These are phyloP conservation scores for Wickerhamomyces queroliae DNA, from an alignment of 805 yeast species.

Conservation along the genomic window DNA sequence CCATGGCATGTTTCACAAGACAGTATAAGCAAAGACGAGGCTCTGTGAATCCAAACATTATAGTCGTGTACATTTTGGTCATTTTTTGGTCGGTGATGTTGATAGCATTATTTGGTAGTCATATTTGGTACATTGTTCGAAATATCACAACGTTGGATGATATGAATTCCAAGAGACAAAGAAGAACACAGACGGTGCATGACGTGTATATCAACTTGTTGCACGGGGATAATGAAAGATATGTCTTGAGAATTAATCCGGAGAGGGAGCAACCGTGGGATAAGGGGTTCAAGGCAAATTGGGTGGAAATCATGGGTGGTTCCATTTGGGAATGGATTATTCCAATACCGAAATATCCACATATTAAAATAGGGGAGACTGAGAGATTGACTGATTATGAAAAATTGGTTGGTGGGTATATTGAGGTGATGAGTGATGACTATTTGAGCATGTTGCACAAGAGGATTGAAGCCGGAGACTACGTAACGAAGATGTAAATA, in stretches of 20 bases:
- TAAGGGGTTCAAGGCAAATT: constrained; percentile 19
- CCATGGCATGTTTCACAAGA: constrained; percentile 30
- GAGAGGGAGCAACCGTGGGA: constrained; percentile 12
- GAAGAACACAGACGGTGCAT: constrained; percentile 13
- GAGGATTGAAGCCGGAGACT: constrained; percentile 24
- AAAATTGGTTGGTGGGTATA: constrained; percentile 23
- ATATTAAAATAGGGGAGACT: too few species aligned
- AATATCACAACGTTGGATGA: constrained; percentile 62
- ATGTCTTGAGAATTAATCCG: constrained; percentile 29
- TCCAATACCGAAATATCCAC: too few species aligned
- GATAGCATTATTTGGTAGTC: constrained; percentile 34
- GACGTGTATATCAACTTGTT: constrained; percentile 22
- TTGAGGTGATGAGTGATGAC: constrained; percentile 16
- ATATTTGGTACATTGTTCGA: constrained; percentile 35
- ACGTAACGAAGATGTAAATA: constrained; percentile 5
- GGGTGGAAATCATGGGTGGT: constrained; percentile 26
- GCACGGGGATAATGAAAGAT: constrained; percentile 33
- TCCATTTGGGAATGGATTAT: too few species aligned
- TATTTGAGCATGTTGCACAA: constrained; percentile 17
- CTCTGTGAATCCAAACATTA: constrained; percentile 40
- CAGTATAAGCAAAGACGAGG: constrained; percentile 17
- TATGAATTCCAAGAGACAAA: constrained; percentile 30
- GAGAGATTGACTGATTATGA: constrained; percentile 10
- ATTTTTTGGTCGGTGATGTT: constrained; percentile 42
- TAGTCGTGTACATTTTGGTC: constrained; percentile 38